Percentiles rank a stretch among this genome's conserved stretches.
phyloP scores from a whole-genome alignment of 371 early-diverging fungal genomes.

The Lichtheimia ornata region DNA sequence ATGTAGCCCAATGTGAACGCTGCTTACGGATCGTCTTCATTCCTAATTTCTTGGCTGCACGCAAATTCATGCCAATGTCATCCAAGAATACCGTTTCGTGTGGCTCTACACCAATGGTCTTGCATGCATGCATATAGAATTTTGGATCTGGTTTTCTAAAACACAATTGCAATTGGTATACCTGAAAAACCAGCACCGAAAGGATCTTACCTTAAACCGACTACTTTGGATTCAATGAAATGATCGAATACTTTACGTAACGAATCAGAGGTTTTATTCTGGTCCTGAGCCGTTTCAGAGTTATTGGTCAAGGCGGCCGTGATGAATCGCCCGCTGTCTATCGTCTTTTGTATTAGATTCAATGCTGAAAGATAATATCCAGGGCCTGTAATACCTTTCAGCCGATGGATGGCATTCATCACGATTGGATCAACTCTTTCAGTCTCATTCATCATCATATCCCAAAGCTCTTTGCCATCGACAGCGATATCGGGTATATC shows the following conservation, averaged over 20 bases:
- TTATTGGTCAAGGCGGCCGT: slow-evolving; percentile 84
- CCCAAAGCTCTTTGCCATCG: slow-evolving; percentile 70
- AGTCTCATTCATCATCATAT: slow-evolving; percentile 72
- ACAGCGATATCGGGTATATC: slow-evolving; percentile 45
- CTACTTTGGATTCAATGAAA: slow-evolving; percentile 45
- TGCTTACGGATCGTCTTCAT: slow-evolving; percentile 63
- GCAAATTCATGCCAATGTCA: slow-evolving; percentile 77
- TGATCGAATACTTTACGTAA: slow-evolving; percentile 45
- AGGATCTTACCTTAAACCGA: slow-evolving; percentile 35
- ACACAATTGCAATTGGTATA: too few relatives aligned
- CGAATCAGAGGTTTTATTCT: slow-evolving; percentile 28
- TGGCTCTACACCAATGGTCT: slow-evolving; percentile 59
- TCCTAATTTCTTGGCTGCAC: slow-evolving; percentile 64
- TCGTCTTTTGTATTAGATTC: background rate
- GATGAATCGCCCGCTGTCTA: slow-evolving; percentile 55
- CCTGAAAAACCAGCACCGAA: too few relatives aligned
- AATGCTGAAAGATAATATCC: background rate
- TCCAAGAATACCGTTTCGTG: slow-evolving; percentile 70
- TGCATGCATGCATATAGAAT: slow-evolving; percentile 65
- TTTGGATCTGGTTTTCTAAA: slow-evolving; percentile 66
- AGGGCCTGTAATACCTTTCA: slow-evolving; percentile 34
- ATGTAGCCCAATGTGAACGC: background rate
- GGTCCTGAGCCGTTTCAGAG: slow-evolving; percentile 58
- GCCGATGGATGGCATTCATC: slow-evolving; percentile 55
- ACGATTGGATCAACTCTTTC: slow-evolving; percentile 51